phyloP scores from a whole-genome alignment of 345 rosid species.

The Geranium brycei region DNA sequence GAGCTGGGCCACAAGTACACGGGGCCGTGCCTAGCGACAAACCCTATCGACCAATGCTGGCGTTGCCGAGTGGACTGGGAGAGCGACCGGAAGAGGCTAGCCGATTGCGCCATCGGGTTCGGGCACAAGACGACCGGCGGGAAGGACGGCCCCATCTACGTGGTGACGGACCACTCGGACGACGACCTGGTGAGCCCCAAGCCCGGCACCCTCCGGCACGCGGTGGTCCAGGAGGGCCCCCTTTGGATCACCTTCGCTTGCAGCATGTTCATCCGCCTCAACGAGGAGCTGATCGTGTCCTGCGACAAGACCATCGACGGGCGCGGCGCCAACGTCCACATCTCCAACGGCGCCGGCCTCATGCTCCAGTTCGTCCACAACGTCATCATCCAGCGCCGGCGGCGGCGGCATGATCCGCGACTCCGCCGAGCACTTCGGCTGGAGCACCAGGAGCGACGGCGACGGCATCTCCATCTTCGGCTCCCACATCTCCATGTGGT shows the following conservation, averaged over 20 bases:
- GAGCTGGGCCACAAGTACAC: conserved; percentile 1
- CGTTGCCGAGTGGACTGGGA: conserved; percentile 30
- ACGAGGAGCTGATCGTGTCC: conserved; percentile 38
- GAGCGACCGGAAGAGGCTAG: conserved; percentile 30
- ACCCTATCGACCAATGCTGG: conserved; percentile 42
- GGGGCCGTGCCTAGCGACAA: conserved; percentile 21
- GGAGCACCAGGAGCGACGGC: conserved; percentile 20
- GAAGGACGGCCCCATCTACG: conserved; percentile 30
- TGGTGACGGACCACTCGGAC: conserved; percentile 49
- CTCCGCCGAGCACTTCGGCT: conserved; percentile 42
- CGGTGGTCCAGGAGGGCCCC: conserved; percentile 50
- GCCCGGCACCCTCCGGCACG: conserved; percentile 65
- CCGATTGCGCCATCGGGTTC: conserved; percentile 54
- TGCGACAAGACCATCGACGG: conserved; percentile 72
- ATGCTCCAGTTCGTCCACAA: conserved; percentile 53
- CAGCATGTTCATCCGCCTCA: conserved; percentile 50
- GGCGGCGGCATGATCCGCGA: conserved; percentile 66
- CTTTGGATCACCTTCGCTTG: conserved; percentile 62
- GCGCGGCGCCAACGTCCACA: conserved; percentile 52
- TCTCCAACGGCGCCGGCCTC: conserved; percentile 48
- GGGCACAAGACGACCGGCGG: conserved; percentile 63
- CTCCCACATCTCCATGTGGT: conserved; percentile 21
- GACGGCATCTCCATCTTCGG: conserved; percentile 34
- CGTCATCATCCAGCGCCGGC: conserved; percentile 42
- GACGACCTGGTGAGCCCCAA: conserved; percentile 36